Evolutionary conservation across 805 yeast species (phyloP), one percentile per base, ranked within the genome.

Genomic region (Nakazawaea wickerhamii): DNA sequence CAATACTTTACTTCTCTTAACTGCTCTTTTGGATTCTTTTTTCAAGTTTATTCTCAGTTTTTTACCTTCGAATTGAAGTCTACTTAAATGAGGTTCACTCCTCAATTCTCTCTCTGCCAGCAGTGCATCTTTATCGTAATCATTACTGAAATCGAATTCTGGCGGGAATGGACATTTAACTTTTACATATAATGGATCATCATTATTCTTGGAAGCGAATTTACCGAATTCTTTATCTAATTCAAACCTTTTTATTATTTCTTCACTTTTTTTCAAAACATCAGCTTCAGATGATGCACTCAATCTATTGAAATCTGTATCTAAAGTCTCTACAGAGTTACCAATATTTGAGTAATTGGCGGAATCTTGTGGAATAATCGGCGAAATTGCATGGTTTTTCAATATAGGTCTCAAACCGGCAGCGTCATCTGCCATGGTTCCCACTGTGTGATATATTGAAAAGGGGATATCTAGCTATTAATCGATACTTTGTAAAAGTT

Each of bases 131-230:
- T 32, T 15, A n/a, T 27, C 44, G 4, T 33, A 36, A 6, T 30
- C 32, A 7, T 35, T 36, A 19, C 30, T 34, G 38, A 43, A 34
- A 23, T 37, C 42, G n/a, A 38, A 38, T 15, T 38, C 42, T 27
- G 17, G n/a, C 7, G 45, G 41, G 4, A 43, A 22, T 9, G 39
- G 39, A 27, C 38, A 43, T 17, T 13, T 26, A 10, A 43, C 45
- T 21, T 32, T 43, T 8, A 36, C 13, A 34, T 43, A 43, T 5
- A 43, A 6, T 7, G 45, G 45, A 15, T 41, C 41, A 10, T 37
- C 27, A 14, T n/a, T 10, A 11, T 23, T 3, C 44, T 30, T 21
- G 11, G 20, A 11, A 32, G 10, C 3, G 18, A n/a, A 3, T 30
- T 18, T 13, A 13, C 15, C 19, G 40, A 30, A 41, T 19, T 35